Percentiles rank a stretch among this genome's conserved stretches.
Evolutionary conservation across 2,329 filamentous ascomycete species (phyloP).

Genomic region (Aureobasidium sp.): DNA sequence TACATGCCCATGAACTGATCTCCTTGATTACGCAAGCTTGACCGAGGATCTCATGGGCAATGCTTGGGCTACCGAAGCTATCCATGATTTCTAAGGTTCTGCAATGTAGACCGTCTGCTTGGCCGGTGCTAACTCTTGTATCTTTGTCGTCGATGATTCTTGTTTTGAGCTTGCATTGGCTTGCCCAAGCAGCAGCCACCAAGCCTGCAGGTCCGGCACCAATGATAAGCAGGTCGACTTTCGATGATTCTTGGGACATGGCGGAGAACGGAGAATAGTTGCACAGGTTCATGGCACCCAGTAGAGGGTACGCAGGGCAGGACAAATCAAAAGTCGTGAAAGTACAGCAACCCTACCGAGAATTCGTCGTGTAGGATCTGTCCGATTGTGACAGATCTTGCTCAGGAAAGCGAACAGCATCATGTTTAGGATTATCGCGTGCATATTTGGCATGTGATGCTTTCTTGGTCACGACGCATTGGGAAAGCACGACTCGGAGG

Average conservation of each 20-base stretch:
- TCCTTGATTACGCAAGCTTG: constrained; percentile 9
- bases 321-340: neutral
- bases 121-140: neutral
- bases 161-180: neutral
- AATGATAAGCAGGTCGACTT: constrained; percentile 3
- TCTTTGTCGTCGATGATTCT: constrained; percentile 6
- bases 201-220: neutral
- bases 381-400: neutral
- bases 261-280: too few relatives aligned
- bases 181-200: constrained; percentile 7
- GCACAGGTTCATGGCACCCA: too few relatives aligned
- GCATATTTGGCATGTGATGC: neutral
- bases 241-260: neutral
- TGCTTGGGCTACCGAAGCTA: constrained; percentile 3
- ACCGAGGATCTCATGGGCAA: neutral
- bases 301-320: neutral
- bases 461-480: neutral
- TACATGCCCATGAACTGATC: constrained; percentile 5
- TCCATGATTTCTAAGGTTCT: neutral
- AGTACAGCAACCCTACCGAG: neutral
- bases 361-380: neutral
- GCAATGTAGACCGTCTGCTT: constrained; percentile 3
- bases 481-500: neutral
- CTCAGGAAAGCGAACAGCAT: neutral
- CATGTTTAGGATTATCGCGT: neutral